phyloP scores from a whole-genome alignment of 148 eudicot genomes.

The Gaultheria prostrata region DNA sequence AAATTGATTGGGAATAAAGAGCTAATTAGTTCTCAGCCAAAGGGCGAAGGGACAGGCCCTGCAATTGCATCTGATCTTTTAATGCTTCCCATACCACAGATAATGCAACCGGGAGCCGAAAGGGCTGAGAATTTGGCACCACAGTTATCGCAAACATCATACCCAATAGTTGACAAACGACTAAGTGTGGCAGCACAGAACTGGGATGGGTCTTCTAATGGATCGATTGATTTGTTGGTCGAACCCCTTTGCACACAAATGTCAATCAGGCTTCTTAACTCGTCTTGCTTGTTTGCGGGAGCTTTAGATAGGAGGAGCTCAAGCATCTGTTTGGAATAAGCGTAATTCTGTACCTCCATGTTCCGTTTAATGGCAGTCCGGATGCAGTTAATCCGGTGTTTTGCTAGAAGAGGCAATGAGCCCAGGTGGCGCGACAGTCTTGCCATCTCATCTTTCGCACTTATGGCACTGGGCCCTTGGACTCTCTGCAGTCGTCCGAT shows the following conservation, averaged over 20 bases:
- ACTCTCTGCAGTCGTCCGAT: constrained; percentile 86
- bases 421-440: constrained; percentile 89
- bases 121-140: constrained; percentile 94
- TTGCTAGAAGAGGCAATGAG: constrained; percentile 88
- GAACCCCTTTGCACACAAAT: constrained; percentile 83
- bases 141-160: constrained; percentile 93
- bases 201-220: constrained; percentile 92
- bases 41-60: constrained; percentile 84
- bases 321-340: constrained; percentile 90
- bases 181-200: constrained; percentile 97
- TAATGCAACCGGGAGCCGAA: constrained; percentile 85
- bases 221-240: constrained; percentile 88
- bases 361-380: constrained; percentile 93
- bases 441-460: constrained; percentile 97
- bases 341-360: constrained; percentile 93
- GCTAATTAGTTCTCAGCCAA: constrained; percentile 46
- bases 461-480: constrained; percentile 80
- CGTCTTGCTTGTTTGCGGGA: constrained; percentile 89
- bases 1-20: neutral
- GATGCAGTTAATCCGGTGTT: constrained; percentile 90
- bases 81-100: constrained; percentile 98
- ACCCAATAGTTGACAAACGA: constrained; percentile 93
- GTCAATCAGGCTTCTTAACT: constrained; percentile 85
- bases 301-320: constrained; percentile 89
- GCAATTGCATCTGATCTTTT: constrained; percentile 87